Conservation (phyloP, 495 filamentous ascomycete genomes). For the Podospora bellae-mahoneyi region DNA sequence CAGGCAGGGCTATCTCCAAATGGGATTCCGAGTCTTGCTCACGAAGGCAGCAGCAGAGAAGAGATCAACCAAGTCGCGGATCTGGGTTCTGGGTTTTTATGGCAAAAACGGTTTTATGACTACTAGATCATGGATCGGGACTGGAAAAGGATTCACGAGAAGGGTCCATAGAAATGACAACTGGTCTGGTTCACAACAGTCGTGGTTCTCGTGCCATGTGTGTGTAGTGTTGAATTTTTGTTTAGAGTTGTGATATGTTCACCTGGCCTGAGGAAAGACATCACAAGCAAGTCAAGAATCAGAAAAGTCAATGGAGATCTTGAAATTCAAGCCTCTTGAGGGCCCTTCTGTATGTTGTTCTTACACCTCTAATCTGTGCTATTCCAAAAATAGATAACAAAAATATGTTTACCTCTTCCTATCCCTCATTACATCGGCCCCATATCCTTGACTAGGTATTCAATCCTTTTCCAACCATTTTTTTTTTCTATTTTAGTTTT, state of each 20-base stretch:
- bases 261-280: no score
- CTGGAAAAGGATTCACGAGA: constrained; percentile 26
- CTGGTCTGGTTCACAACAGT: constrained; percentile 18
- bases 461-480: neutral
- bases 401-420: neutral
- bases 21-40: neutral
- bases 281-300: no score
- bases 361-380: no score
- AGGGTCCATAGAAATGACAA: constrained; percentile 25
- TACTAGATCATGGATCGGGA: constrained; percentile 28
- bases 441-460: neutral
- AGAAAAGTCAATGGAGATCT: no score
- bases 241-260: no score
- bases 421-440: neutral
- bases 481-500: neutral
- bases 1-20: constrained; percentile 18
- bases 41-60: neutral
- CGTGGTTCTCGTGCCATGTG: neutral
- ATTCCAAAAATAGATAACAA: neutral
- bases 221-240: no score
- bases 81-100: constrained; percentile 20
- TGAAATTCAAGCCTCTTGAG: no score
- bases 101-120: constrained; percentile 28
- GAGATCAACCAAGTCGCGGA: constrained; percentile 19
- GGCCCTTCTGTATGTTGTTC: no score